Conservation (phyloP, 306 rosid species). For the Cucurbita moschata region DNA sequence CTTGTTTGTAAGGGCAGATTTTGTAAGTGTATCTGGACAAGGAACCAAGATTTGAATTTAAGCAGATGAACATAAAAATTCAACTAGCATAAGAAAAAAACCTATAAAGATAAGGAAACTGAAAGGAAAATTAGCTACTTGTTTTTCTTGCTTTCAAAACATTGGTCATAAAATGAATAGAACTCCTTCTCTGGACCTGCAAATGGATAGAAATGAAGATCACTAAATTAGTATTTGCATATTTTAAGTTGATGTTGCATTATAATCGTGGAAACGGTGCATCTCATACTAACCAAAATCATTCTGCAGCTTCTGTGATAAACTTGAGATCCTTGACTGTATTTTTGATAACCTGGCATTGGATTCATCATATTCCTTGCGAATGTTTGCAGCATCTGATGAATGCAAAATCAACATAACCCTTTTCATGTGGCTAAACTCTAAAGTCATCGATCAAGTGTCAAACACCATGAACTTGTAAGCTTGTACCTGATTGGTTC, state of each 20-base stretch:
- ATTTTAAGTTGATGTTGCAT: background rate
- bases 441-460: background rate
- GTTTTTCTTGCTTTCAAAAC: slow-evolving; percentile 88
- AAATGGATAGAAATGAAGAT: slow-evolving; percentile 6
- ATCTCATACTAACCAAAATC: slow-evolving; percentile 73
- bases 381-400: slow-evolving; percentile 75
- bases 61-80: background rate
- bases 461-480: background rate
- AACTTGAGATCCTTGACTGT: slow-evolving; percentile 72
- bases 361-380: slow-evolving; percentile 85
- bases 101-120: slow-evolving; percentile 1
- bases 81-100: slow-evolving; percentile 6
- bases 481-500: slow-evolving; percentile 62
- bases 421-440: background rate
- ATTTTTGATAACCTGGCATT: slow-evolving; percentile 73
- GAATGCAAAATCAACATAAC: slow-evolving; percentile 20
- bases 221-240: background rate
- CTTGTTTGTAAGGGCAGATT: slow-evolving; percentile 90
- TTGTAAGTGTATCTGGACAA: slow-evolving; percentile 78
- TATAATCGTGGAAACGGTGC: background rate
- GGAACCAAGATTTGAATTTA: slow-evolving; percentile 5
- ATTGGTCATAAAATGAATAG: slow-evolving; percentile 68
- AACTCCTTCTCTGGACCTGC: slow-evolving; percentile 89
- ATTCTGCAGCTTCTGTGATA: slow-evolving; percentile 59
- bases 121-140: slow-evolving; percentile 38